phyloP scores from a whole-genome alignment of 176 grass and related monocot genomes.

The Musa beccarii region DNA sequence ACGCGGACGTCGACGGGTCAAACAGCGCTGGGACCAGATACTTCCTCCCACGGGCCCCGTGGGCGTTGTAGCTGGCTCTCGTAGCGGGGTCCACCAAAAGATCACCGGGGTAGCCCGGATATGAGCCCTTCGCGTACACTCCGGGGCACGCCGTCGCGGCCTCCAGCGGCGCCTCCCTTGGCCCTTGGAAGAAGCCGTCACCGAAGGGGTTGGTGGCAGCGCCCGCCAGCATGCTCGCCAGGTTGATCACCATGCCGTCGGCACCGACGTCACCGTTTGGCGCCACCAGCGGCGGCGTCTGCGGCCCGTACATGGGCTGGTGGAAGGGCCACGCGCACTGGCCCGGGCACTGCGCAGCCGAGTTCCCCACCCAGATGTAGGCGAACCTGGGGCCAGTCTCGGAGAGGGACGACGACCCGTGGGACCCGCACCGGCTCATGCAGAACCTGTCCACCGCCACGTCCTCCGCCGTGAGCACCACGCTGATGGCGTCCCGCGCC shows the following conservation, averaged over 20 bases:
- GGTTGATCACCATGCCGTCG: slow-evolving; percentile 71
- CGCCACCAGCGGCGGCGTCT: slow-evolving; percentile 44
- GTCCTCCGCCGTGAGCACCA: slow-evolving; percentile 68
- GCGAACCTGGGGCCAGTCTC: background rate
- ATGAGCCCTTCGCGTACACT: slow-evolving; percentile 53
- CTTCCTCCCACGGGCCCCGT: slow-evolving; percentile 56
- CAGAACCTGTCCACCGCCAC: slow-evolving; percentile 76
- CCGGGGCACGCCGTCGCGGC: slow-evolving; percentile 66
- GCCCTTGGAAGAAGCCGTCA: slow-evolving; percentile 63
- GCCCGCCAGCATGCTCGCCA: slow-evolving; percentile 63
- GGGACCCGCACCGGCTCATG: slow-evolving; percentile 62
- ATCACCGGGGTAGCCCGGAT: slow-evolving; percentile 60
- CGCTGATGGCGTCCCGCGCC: slow-evolving; percentile 29
- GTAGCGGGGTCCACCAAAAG: slow-evolving; percentile 38
- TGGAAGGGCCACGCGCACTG: slow-evolving; percentile 94
- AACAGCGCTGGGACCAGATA: slow-evolving; percentile 63
- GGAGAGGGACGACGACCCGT: slow-evolving; percentile 26
- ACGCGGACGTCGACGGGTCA: slow-evolving; percentile 46
- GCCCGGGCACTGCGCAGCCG: slow-evolving; percentile 53
- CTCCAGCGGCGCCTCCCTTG: slow-evolving; percentile 53
- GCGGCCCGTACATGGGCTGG: slow-evolving; percentile 64
- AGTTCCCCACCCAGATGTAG: slow-evolving; percentile 69
- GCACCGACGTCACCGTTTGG: slow-evolving; percentile 58
- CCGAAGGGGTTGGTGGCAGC: slow-evolving; percentile 62
- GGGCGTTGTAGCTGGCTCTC: slow-evolving; percentile 69